Evolutionary conservation across 2,329 filamentous ascomycete species (phyloP), one percentile per base, ranked within the genome.

Genomic region (Neofusicoccum laricinum): DNA sequence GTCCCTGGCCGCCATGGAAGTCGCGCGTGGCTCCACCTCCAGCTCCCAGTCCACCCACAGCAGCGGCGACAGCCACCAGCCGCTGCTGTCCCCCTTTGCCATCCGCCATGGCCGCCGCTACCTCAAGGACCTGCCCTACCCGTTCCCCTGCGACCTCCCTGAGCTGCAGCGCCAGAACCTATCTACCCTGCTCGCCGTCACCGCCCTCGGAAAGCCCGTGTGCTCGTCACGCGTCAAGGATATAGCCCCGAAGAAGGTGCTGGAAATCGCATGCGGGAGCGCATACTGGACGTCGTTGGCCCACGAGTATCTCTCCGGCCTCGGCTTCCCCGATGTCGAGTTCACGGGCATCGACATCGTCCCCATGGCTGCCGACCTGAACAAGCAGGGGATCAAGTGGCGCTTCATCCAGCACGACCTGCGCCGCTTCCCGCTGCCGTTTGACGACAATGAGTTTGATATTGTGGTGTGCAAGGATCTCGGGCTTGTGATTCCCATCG

Each of bases 251-350:
- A 84, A 84, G 70, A 88, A 88, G 68, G 89, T 98, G 32, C 83
- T 98, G 25, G 94, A 98, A 73, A 79, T 97, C 38, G 93, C 89
- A 34, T 98, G 94, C 76, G 93, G 93, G 17, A 90, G 90, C 19
- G 94, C 88, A 25, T 91, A 96, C 73, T 97, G 93, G 93, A 93
- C 91, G 70, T 89, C 91, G 36, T 88, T 92, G 81, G 96, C 92
- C 75, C 90, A 96, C 75, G 87, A 91, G 40, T 90, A 91, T 77
- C 92, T 93, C 73, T 83, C 85, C 64, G 84, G 86, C 55, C 82
- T 85, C 63, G 92, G 92, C 14, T 84, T 90, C 72, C 79, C 83
- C 4, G 84, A 88, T 66, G 88, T 96, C 21, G 86, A 87, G 4
- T 97, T 96, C 73, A 91, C 90, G 0, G 93, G 93, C 1, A 78